Evolutionary conservation across 2,329 filamentous ascomycete genomes (phyloP), one percentile per base, ranked within the genome.

Genomic region (Cladosporium austrohemisphaericum): DNA sequence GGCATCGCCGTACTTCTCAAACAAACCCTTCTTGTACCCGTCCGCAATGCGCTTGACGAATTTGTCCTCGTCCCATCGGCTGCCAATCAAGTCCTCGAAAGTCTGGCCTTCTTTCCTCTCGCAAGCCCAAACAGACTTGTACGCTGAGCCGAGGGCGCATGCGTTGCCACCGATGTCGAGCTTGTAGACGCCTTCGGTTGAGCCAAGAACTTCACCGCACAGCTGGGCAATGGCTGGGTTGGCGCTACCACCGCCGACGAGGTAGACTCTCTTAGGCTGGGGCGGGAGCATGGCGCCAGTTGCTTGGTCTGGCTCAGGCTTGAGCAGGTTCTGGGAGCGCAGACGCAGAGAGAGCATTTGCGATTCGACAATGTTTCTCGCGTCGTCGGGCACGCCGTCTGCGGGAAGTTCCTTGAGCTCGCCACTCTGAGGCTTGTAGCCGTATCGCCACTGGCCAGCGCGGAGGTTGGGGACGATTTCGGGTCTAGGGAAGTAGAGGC

Each of bases 101-200:
- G 79, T 88, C 77, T 63, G 51, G 2, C 71, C 61, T 0, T 59
- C 66, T 19, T 69, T 68, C 40, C 87, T 74, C 74, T 93, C 89
- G 49, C 89, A 75, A 1, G 86, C 90, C 93, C 93, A 98, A 0
- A 95, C 84, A 11, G 93, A 92, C 72, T 97, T 97, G 71, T 97
- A 96, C 20, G 92, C 92, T 5, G 89, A 89, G 11, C 93, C 93
- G 11, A 97, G 72, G 9, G 92, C 93, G 70, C 93, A 98, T 2
- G 93, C 92, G 71, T 95, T 96, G 20, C 91, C 90, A 20, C 93
- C 92, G 4, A 97, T 89, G 64, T 97, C 91, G 11, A 98, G 81
- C 69, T 86, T 87, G 72, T 89, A 98, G 20, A 97, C 88, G 19
- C 93, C 93, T 55, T 97, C 93, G 2, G 78, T 79, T 26, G 88